Percentiles rank a stretch among this genome's conserved stretches.
Evolutionary conservation across 768 basidiomycete species (phyloP).

Genomic region (Clitopilus hobsonii): DNA sequence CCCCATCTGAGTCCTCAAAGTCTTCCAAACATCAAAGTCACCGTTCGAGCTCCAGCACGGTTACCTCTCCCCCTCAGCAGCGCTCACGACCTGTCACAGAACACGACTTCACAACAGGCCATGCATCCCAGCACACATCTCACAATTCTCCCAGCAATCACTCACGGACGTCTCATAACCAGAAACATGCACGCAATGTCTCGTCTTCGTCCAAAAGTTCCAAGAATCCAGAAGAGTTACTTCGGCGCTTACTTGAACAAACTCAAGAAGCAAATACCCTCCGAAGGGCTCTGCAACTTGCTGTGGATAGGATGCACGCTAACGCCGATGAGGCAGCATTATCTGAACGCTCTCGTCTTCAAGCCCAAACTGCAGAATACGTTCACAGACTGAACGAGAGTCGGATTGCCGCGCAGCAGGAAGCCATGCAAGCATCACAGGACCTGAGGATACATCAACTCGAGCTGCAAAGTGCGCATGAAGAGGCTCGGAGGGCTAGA

Average conservation of each 20-base stretch:
- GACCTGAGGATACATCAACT: constrained; percentile 33
- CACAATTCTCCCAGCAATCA: not conserved
- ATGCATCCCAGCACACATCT: not conserved
- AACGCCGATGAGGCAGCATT: constrained; percentile 30
- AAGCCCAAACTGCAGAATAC: constrained; percentile 25
- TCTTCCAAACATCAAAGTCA: too few species aligned
- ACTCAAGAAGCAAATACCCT: constrained; percentile 30
- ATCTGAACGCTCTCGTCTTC: constrained; percentile 23
- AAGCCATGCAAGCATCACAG: constrained; percentile 28
- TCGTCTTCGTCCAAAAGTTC: constrained; percentile 5
- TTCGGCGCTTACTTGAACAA: constrained; percentile 25
- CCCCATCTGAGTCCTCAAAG: too few species aligned
- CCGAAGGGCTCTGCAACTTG: constrained; percentile 28
- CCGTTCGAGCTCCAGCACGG: too few species aligned
- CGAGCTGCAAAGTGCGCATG: constrained; percentile 35
- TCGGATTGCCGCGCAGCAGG: constrained; percentile 28
- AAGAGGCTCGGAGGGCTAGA: constrained; percentile 51
- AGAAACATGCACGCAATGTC: constrained; percentile 1
- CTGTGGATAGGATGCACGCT: constrained; percentile 27
- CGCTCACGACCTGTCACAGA: not conserved
- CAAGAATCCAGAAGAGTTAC: constrained; percentile 19
- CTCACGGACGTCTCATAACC: not conserved
- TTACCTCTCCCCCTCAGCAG: too few species aligned
- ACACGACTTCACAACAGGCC: not conserved
- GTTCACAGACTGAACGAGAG: constrained; percentile 31